These are phyloP conservation scores for Bocquillonia castaneifolia DNA, from an alignment of 441 rosid genomes.

Conservation along the genomic window DNA sequence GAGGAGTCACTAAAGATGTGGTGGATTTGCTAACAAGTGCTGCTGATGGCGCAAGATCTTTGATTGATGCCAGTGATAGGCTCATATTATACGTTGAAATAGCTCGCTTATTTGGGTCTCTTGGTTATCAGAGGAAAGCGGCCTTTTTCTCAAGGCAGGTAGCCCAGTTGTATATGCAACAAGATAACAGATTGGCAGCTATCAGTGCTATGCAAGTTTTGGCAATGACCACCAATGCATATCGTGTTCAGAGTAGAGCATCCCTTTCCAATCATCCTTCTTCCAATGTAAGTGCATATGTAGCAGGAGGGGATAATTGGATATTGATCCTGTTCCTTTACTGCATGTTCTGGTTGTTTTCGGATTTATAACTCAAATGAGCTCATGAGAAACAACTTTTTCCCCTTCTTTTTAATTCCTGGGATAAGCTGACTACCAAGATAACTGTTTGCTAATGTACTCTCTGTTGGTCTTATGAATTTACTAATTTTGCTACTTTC, in stretches of 20 bases:
- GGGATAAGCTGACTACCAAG: background rate
- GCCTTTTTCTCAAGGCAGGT: conserved; percentile 98
- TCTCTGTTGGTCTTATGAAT: background rate
- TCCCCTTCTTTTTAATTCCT: background rate
- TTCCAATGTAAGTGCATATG: conserved; percentile 42
- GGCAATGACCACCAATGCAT: conserved; percentile 90
- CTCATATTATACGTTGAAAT: conserved; percentile 81
- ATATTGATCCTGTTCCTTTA: background rate
- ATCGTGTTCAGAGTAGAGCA: conserved; percentile 85
- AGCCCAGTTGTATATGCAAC: conserved; percentile 90
- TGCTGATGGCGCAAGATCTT: conserved; percentile 89
- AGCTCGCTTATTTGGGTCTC: conserved; percentile 84
- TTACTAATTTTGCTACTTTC: background rate
- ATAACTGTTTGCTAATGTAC: background rate
- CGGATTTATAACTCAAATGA: background rate
- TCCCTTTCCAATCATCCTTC: conserved; percentile 45
- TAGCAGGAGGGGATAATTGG: background rate
- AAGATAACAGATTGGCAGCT: conserved; percentile 88
- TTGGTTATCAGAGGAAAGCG: conserved; percentile 91
- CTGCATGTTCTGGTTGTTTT: background rate
- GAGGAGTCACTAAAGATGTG: conserved; percentile 80
- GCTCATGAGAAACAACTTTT: background rate
- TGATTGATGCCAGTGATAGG: conserved; percentile 90
- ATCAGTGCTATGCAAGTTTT: conserved; percentile 94
- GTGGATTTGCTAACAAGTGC: conserved; percentile 86